phyloP scores from a whole-genome alignment of 306 rosid species.

The Hylodesmum podocarpum region DNA sequence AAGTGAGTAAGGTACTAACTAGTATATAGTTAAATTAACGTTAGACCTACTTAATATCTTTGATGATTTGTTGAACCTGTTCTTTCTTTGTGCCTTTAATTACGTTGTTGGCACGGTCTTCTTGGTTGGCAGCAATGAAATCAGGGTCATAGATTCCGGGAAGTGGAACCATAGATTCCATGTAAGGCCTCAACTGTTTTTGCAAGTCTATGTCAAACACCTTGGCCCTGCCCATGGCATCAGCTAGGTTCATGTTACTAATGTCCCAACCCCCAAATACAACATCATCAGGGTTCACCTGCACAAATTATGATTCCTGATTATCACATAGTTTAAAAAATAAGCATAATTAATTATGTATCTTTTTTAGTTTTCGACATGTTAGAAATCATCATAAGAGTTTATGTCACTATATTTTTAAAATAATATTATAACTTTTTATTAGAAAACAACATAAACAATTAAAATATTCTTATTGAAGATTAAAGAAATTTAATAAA shows the following conservation, averaged over 20 bases:
- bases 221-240: slow-evolving; percentile 90
- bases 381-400: neutral
- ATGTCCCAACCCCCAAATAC: slow-evolving; percentile 99
- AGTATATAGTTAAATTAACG: neutral
- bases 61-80: slow-evolving; percentile 77
- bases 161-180: slow-evolving; percentile 97
- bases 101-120: slow-evolving; percentile 82
- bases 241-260: slow-evolving; percentile 89
- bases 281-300: slow-evolving; percentile 96
- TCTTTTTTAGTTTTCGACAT: neutral
- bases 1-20: neutral
- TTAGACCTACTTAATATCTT: slow-evolving; percentile 66
- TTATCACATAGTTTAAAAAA: neutral
- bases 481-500: neutral
- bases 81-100: slow-evolving; percentile 89
- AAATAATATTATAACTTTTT: neutral
- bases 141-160: slow-evolving; percentile 93
- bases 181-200: slow-evolving; percentile 89
- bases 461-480: too few relatives aligned
- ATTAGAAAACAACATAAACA: too few relatives aligned
- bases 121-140: slow-evolving; percentile 97
- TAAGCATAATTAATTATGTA: neutral
- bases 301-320: neutral
- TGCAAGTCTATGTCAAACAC: slow-evolving; percentile 94
- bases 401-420: neutral